Conservation (phyloP, 768 basidiomycete species). For the Collybia sp. region DNA sequence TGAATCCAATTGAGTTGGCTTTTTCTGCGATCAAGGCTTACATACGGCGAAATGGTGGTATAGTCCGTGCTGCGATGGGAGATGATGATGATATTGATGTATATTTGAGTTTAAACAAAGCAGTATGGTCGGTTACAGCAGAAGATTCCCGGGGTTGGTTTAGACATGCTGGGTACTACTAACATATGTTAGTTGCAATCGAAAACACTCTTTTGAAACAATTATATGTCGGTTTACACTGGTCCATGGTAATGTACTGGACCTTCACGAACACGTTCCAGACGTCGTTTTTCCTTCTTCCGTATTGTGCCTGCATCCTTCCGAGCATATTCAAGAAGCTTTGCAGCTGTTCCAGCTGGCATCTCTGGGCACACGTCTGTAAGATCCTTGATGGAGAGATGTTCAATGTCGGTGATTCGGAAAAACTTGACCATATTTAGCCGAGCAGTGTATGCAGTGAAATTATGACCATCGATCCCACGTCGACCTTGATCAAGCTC, state of each 20-base stretch:
- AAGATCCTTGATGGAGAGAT: background rate
- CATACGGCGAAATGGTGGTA: slow-evolving; percentile 10
- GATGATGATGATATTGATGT: slow-evolving; percentile 3
- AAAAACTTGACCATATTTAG: background rate
- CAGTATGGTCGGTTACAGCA: background rate
- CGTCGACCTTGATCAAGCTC: background rate
- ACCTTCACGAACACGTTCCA: background rate
- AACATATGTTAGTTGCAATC: background rate
- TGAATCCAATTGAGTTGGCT: slow-evolving; percentile 23
- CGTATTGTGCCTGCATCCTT: background rate
- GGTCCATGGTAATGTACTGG: background rate
- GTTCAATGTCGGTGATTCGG: slow-evolving; percentile 4
- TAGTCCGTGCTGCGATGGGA: slow-evolving; percentile 4
- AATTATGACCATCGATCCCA: background rate
- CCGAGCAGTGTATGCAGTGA: background rate
- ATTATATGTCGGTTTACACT: background rate
- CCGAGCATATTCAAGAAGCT: background rate
- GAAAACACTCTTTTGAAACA: background rate
- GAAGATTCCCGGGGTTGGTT: slow-evolving; percentile 1
- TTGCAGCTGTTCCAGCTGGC: background rate
- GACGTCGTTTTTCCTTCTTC: background rate
- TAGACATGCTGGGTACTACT: slow-evolving; percentile 1
- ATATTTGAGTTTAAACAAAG: background rate
- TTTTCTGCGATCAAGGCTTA: slow-evolving; percentile 16
- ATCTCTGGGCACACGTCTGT: background rate